A percentile compares a stretch with the other conserved stretches of the same genome.
Conservation (phyloP, 352 stramenopile species). For the Globisporangium carolinianum region DNA sequence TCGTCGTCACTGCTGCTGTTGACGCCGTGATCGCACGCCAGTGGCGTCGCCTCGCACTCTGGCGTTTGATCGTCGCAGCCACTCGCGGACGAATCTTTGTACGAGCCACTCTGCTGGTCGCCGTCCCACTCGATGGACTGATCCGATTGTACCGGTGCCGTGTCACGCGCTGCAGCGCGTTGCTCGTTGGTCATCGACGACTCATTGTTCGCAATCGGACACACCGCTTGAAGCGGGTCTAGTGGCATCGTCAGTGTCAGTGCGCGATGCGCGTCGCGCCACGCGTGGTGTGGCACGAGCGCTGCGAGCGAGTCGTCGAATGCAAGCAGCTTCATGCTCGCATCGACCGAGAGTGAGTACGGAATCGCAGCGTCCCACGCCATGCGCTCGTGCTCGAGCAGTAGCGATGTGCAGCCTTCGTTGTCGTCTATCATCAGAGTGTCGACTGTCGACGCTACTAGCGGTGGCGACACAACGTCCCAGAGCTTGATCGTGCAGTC, state of each 20-base stretch:
- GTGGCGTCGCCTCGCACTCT: neutral
- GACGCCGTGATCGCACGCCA: no score
- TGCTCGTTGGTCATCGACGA: no score
- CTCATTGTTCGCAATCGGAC: no score
- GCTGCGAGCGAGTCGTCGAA: constrained; percentile 33
- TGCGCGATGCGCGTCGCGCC: constrained; percentile 8
- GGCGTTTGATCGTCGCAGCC: neutral
- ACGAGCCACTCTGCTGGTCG: no score
- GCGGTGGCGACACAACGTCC: constrained; percentile 20
- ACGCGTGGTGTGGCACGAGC: constrained; percentile 39
- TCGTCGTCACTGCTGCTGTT: neutral
- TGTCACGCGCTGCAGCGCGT: no score
- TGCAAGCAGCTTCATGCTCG: constrained; percentile 25
- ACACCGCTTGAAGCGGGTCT: no score
- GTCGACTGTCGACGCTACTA: neutral
- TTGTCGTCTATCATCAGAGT: no score
- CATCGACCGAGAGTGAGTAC: constrained; percentile 29
- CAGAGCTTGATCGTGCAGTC: constrained; percentile 44
- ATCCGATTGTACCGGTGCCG: no score
- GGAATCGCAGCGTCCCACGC: constrained; percentile 31
- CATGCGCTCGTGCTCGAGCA: constrained; percentile 10
- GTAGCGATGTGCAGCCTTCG: no score
- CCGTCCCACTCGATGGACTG: no score
- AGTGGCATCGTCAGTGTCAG: constrained; percentile 7
- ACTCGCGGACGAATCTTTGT: no score